Base-by-base conservation (phyloP, 164 flowering plant species). In the Umbellularia californica region DNA sequence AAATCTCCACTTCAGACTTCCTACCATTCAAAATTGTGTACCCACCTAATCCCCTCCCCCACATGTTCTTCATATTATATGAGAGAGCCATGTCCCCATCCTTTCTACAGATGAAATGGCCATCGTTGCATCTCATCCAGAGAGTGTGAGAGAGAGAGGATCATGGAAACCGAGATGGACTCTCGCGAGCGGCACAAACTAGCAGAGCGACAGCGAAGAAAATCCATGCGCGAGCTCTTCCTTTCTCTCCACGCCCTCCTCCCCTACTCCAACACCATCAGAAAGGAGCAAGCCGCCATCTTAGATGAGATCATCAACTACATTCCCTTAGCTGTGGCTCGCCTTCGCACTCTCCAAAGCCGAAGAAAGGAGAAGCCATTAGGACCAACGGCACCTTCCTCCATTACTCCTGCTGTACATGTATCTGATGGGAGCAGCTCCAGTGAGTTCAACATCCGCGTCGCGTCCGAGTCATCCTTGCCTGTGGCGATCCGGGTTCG, bases 241-340 rank as follows among this genome's bases (percentile, higher is more conserved):
- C 17, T 77, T 1, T 75, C 80, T 11, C 84, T 82, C 24, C 84
- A 82, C 41, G 50, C 77, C 20, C 77, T 79, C 52, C 81, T 82
- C 14, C 84, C 84, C 28, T 77, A 82, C 65, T 19, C 81, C 58
- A 63, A 68, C 75, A 79, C 82, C 5, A 81, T 82, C 17, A 77
- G 82, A 1, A 75, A 75, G 69, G 84, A 82, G 64, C 84, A 82
- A 27, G 76, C 82, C 17, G 77, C 79, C 20, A 82, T 82, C 69
- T 76, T 82, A 0, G 84, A 82, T 52, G 84, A 82, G 74, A 80
- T 80, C 58, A 82, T 79, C 82, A 82, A 77, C n/a, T 82, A 77
- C 73, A 82, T 82, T 20, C 84, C 84, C 1, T 22, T 79, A 2
- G 84, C 81, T 10, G 73, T 69, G 7, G 79, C 84, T 64, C 82